Evolutionary conservation across 257 asterid genomes (phyloP).

Genomic region (Solanum medicagineum): DNA sequence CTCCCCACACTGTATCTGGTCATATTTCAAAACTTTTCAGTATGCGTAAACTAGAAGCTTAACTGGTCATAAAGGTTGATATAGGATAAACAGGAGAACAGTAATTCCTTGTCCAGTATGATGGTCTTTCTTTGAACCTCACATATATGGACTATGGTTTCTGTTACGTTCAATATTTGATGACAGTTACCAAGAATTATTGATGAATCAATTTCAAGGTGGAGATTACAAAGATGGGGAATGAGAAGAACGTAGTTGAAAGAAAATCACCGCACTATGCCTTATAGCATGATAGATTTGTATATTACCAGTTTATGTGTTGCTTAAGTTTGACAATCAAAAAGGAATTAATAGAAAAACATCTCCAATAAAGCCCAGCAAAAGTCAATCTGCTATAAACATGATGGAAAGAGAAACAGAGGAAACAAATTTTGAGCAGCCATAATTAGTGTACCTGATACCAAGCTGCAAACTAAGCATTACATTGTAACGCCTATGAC

Average conservation of each 20-base stretch:
- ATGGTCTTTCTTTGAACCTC: background rate
- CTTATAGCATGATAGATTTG: background rate
- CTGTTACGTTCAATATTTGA: background rate
- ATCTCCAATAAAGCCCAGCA: background rate
- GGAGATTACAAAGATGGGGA: background rate
- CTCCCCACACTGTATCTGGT: constrained; percentile 88
- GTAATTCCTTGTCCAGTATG: background rate
- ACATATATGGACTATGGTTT: background rate
- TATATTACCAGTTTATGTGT: background rate
- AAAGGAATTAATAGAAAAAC: background rate
- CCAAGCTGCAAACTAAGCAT: constrained; percentile 98
- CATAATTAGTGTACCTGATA: constrained; percentile 47
- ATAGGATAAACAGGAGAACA: background rate
- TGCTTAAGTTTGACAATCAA: background rate
- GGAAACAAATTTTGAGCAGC: background rate
- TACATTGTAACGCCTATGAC: constrained; percentile 88
- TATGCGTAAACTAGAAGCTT: background rate
- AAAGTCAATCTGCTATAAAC: background rate
- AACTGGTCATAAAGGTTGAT: background rate
- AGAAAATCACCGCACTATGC: background rate
- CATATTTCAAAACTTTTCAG: background rate
- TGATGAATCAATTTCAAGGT: background rate
- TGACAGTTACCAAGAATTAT: background rate
- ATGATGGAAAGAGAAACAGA: background rate
- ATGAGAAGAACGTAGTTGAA: background rate